phyloP scores from a whole-genome alignment of 345 rosid species.

The Moringa oleifera region DNA sequence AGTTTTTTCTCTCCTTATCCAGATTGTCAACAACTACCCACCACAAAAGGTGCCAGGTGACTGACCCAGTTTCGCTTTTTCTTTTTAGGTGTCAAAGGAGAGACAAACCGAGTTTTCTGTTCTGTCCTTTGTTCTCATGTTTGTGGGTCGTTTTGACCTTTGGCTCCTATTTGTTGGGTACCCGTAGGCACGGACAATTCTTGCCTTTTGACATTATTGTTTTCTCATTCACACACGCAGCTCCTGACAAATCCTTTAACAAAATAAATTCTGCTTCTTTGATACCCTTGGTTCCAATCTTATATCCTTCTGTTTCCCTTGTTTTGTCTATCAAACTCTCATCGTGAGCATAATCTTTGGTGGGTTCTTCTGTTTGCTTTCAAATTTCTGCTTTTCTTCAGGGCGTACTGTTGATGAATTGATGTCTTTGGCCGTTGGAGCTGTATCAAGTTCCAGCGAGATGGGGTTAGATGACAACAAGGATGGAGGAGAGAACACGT shows the following conservation, averaged over 20 bases:
- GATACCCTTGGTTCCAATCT: background rate
- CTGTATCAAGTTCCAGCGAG: constrained; percentile 40
- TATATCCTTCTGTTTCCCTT: no score
- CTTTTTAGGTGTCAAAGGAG: no score
- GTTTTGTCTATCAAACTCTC: background rate
- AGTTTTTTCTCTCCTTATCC: background rate
- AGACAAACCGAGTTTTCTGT: background rate
- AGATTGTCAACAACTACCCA: constrained; percentile 21
- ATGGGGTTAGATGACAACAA: constrained; percentile 53
- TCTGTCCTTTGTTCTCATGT: background rate
- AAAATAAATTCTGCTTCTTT: background rate
- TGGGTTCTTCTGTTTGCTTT: background rate
- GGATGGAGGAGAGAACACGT: constrained; percentile 11
- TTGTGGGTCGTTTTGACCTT: constrained; percentile 10
- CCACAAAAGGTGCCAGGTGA: constrained; percentile 9
- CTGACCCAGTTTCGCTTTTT: constrained; percentile 1
- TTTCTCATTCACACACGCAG: no score
- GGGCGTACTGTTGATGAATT: constrained; percentile 28
- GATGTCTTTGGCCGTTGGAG: constrained; percentile 48
- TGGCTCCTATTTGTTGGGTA: background rate
- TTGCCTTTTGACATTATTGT: background rate
- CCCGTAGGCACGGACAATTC: background rate
- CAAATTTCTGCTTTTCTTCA: background rate
- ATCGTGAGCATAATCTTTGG: background rate
- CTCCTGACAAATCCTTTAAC: background rate